phyloP scores from a whole-genome alignment of 306 rosid genomes.

The Malus sieversii region DNA sequence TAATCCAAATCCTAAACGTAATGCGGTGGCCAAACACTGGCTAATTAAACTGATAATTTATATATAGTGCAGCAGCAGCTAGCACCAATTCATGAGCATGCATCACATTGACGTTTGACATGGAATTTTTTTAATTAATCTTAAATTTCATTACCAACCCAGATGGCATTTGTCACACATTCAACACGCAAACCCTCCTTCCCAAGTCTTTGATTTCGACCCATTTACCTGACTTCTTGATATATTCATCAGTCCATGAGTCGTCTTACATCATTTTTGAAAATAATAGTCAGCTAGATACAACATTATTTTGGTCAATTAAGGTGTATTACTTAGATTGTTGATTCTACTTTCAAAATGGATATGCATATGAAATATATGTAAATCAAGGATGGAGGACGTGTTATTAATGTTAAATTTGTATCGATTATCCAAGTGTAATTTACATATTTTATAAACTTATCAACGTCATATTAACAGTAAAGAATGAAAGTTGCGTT shows the following conservation, averaged over 20 bases:
- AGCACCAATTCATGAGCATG: background rate
- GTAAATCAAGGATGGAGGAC: background rate
- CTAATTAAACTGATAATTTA: background rate
- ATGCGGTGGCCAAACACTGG: constrained; percentile 1
- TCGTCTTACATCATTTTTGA: background rate
- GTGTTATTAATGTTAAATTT: no score
- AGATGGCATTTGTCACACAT: constrained; percentile 15
- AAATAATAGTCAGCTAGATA: background rate
- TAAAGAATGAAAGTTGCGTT: no score
- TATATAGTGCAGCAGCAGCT: background rate
- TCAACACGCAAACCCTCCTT: constrained; percentile 13
- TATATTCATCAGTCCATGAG: background rate
- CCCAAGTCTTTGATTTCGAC: constrained; percentile 8
- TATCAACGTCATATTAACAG: background rate
- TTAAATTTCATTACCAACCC: constrained; percentile 20
- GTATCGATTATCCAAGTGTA: no score
- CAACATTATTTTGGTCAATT: background rate
- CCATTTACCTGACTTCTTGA: background rate
- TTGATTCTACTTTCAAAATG: background rate
- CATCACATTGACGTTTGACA: constrained; percentile 27
- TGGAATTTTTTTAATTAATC: background rate
- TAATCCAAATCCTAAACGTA: background rate
- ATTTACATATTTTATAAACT: background rate
- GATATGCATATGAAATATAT: background rate
- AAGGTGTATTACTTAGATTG: background rate